Conservation (phyloP, 768 basidiomycete genomes). For the Vararia minispora region DNA sequence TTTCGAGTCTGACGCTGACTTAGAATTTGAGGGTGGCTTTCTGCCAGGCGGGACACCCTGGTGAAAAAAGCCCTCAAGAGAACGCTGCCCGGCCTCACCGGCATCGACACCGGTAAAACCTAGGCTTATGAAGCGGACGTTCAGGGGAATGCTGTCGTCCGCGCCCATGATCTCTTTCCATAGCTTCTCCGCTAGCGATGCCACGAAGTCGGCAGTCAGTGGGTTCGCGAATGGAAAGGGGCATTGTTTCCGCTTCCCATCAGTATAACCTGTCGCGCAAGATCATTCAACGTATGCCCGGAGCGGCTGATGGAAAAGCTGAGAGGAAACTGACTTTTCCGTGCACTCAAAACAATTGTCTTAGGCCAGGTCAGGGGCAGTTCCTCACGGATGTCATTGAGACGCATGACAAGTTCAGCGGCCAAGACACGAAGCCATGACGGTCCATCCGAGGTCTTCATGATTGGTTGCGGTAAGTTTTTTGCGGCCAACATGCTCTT, state of each 20-base stretch:
- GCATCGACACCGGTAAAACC: constrained; percentile 71
- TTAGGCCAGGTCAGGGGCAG: constrained; percentile 85
- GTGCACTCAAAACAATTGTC: constrained; percentile 68
- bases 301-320: background rate
- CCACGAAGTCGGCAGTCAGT: constrained; percentile 66
- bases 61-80: constrained; percentile 81
- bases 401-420: constrained; percentile 77
- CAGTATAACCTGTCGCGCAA: no score
- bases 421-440: constrained; percentile 91
- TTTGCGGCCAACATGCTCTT: constrained; percentile 98
- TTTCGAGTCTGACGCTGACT: constrained; percentile 22
- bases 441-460: constrained; percentile 58
- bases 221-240: constrained; percentile 78
- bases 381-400: constrained; percentile 69
- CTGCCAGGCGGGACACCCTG: constrained; percentile 17
- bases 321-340: constrained; percentile 41
- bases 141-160: constrained; percentile 31
- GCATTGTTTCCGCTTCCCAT: constrained; percentile 76
- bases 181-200: constrained; percentile 63
- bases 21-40: background rate
- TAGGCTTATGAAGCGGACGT: constrained; percentile 62
- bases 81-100: constrained; percentile 68
- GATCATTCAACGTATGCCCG: constrained; percentile 5
- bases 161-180: constrained; percentile 80
- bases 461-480: constrained; percentile 75